Evolutionary conservation across 2,329 filamentous ascomycete species (phyloP).

Genomic region (Fusarium nelsonii): DNA sequence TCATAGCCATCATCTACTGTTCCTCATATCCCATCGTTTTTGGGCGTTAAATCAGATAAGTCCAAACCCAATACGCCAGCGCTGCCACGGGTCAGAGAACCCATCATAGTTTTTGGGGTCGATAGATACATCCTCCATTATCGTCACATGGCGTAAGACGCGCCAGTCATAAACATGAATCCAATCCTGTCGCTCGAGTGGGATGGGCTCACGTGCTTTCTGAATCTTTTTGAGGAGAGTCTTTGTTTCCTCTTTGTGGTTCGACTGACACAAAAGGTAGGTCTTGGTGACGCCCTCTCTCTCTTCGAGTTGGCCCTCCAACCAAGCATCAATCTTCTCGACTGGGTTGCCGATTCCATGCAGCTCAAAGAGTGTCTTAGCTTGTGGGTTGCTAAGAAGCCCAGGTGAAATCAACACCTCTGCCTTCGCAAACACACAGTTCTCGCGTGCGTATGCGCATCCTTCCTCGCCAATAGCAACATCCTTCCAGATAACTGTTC

Average conservation of each 20-base stretch:
- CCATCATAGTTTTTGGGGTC: slow-evolving; percentile 52
- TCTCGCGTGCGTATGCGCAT: slow-evolving; percentile 52
- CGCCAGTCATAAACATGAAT: slow-evolving; percentile 63
- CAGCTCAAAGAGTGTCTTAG: slow-evolving; percentile 54
- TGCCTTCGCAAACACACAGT: slow-evolving; percentile 56
- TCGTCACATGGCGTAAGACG: slow-evolving; percentile 57
- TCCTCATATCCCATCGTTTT: not conserved
- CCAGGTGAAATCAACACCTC: slow-evolving; percentile 59
- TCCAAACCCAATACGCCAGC: slow-evolving; percentile 59
- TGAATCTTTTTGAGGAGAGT: slow-evolving; percentile 53
- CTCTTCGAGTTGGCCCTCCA: slow-evolving; percentile 12
- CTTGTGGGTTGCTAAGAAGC: slow-evolving; percentile 53
- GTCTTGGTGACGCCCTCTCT: slow-evolving; percentile 21
- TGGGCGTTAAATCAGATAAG: slow-evolving; percentile 51
- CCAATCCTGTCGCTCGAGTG: slow-evolving; percentile 49
- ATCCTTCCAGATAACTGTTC: not conserved
- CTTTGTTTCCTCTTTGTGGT: slow-evolving; percentile 48
- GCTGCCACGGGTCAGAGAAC: slow-evolving; percentile 58
- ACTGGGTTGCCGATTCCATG: slow-evolving; percentile 58
- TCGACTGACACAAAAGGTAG: slow-evolving; percentile 60
- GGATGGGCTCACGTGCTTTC: slow-evolving; percentile 44
- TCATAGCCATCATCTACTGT: not conserved
- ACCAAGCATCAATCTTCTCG: slow-evolving; percentile 54
- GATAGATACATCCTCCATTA: slow-evolving; percentile 53
- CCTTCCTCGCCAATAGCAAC: not conserved